Evolutionary conservation across 345 rosid species (phyloP), one percentile per base, ranked within the genome.

Genomic region (Carallia brachiata): DNA sequence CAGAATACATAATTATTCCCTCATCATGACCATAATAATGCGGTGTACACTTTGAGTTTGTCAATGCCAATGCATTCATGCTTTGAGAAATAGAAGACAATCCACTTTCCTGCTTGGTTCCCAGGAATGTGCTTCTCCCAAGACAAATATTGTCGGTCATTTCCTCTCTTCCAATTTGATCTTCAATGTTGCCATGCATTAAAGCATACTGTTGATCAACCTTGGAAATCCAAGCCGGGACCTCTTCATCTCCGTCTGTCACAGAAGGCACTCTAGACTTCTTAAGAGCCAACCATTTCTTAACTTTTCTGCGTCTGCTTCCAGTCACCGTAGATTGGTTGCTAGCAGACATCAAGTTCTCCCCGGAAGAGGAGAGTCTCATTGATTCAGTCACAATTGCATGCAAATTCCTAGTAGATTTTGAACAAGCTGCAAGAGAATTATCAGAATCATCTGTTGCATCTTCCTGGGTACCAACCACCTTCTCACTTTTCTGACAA

Each of bases 151-250:
- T 73, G 48, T 79, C 66, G 47, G 47, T 69, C 71, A 72, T 64
- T 71, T 79, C 83, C 62, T 81, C 77, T 66, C 70, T 74, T 75
- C 68, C 87, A 58, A 28, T 68, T 36, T 66, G 69, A 75, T 81
- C 65, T 52, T 75, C 78, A 47, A 68, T 67, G 71, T 58, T 73
- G 70, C 66, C 75, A 56, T 73, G 81, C 76, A 76, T 71, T 40
- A 75, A 77, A 54, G 65, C 81, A 80, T 48, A 71, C 73, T 78
- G 77, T 60, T 84, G 80, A 74, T 81, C 79, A 61, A 75, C 73
- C 66, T 78, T 87, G 52, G 82, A 80, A 63, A 73, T 72, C 83
- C 85, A 78, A 60, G 72, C 64, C 65, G 52, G 73, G 15, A 55
- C 65, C 62, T 82, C 84, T 61, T 78, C 84, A 65, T 81, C 80